phyloP scores from a whole-genome alignment of 192 early-diverging fungal genomes.

The Paraglomus brasilianum region DNA sequence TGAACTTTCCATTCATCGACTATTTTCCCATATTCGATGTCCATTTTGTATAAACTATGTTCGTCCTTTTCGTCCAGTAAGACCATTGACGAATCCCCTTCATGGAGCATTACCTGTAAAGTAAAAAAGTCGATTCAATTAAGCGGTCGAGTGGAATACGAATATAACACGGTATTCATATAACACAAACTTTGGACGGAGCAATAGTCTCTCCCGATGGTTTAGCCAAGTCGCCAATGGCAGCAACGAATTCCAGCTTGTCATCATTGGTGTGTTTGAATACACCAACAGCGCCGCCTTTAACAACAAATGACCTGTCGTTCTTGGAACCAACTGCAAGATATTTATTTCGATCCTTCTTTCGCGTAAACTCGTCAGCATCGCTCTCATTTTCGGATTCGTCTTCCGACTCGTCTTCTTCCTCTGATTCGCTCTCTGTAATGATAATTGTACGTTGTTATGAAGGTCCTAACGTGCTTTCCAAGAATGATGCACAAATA shows the following conservation, averaged over 20 bases:
- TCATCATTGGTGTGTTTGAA: conserved; percentile 77
- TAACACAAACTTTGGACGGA: conserved; percentile 49
- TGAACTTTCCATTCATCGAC: conserved; percentile 93
- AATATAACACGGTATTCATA: not conserved
- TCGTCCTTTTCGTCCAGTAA: conserved; percentile 70
- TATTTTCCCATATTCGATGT: conserved; percentile 86
- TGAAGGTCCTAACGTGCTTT: no score
- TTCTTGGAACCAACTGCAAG: conserved; percentile 83
- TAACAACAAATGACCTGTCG: conserved; percentile 87
- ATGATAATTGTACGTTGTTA: no score
- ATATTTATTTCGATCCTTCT: conserved; percentile 55
- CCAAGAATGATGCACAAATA: no score
- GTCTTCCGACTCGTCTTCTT: conserved; percentile 29
- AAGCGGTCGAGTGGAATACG: not conserved
- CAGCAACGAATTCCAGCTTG: conserved; percentile 73
- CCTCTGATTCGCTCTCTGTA: not conserved
- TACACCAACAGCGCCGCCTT: conserved; percentile 87
- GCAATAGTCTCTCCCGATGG: conserved; percentile 61
- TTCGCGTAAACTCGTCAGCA: conserved; percentile 30
- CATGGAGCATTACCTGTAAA: conserved; percentile 75
- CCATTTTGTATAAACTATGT: conserved; percentile 84
- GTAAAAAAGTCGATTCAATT: no score
- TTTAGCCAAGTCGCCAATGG: conserved; percentile 71
- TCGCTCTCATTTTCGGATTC: conserved; percentile 35
- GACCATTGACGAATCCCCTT: conserved; percentile 79